Percentiles rank a stretch among this genome's conserved stretches.
These are phyloP conservation scores for Singerocomus rubriflavus DNA, from an alignment of 1,284 basidiomycete species.

Conservation along the genomic window DNA sequence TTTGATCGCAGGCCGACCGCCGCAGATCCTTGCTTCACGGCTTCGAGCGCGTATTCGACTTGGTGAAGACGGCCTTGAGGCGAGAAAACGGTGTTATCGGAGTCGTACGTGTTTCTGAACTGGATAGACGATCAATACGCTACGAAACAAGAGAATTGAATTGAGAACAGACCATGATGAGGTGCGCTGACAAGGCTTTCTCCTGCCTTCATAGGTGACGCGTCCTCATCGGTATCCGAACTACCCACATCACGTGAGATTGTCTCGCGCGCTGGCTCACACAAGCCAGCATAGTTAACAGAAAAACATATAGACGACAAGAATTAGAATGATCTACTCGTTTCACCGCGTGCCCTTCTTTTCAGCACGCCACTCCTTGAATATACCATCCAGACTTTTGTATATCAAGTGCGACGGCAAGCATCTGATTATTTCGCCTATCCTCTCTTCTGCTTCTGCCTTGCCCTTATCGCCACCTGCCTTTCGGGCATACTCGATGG, in stretches of 20 bases:
- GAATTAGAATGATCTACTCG: slow-evolving; percentile 11
- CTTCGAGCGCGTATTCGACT: slow-evolving; percentile 99
- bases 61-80: slow-evolving; percentile 90
- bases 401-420: slow-evolving; percentile 82
- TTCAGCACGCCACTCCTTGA: slow-evolving; percentile 84
- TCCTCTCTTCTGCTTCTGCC: slow-evolving; percentile 69
- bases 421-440: slow-evolving; percentile 86
- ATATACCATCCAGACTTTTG: slow-evolving; percentile 89
- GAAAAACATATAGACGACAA: slow-evolving; percentile 4
- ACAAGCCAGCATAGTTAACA: slow-evolving; percentile 12
- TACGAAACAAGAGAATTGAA: background rate
- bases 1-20: slow-evolving; percentile 95
- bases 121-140: slow-evolving; percentile 32
- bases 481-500: slow-evolving; percentile 76
- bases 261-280: background rate
- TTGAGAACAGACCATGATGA: slow-evolving; percentile 29
- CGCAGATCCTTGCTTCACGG: slow-evolving; percentile 99
- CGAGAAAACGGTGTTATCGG: slow-evolving; percentile 95
- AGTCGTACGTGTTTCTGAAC: slow-evolving; percentile 96
- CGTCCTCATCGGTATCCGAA: slow-evolving; percentile 23
- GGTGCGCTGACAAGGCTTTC: slow-evolving; percentile 11
- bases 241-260: slow-evolving; percentile 23
- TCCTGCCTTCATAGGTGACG: slow-evolving; percentile 33
- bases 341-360: slow-evolving; percentile 60
- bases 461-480: slow-evolving; percentile 66